Conservation (phyloP, 73 alveolate species). For the Tetrahymena borealis region DNA sequence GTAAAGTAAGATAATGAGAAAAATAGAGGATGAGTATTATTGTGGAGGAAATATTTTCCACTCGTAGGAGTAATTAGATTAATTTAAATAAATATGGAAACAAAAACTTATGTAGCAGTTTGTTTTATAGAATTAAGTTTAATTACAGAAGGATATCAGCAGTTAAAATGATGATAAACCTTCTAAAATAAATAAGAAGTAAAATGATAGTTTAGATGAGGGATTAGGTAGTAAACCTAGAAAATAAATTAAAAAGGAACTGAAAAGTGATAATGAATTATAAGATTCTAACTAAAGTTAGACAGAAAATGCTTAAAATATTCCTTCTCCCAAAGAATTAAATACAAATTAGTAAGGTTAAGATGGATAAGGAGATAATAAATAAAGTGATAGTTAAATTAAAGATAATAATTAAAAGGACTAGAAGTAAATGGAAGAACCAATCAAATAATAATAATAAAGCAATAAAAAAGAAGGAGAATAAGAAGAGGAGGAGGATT, state of each 20-base stretch:
- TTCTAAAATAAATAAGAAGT: not conserved
- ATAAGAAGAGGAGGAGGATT: not conserved
- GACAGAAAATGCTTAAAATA: not conserved
- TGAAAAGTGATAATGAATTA: not conserved
- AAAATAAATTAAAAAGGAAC: not conserved
- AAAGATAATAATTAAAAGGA: too few relatives aligned
- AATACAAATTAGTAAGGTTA: too few relatives aligned
- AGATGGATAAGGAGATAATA: too few relatives aligned
- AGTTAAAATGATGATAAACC: not conserved
- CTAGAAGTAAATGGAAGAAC: not conserved
- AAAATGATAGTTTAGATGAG: not conserved
- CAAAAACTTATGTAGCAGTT: not conserved
- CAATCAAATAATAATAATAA: not conserved
- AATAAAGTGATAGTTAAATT: too few relatives aligned
- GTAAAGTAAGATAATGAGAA: not conserved
- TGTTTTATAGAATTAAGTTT: not conserved
- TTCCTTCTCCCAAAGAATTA: not conserved
- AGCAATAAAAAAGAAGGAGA: not conserved
- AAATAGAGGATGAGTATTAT: not conserved
- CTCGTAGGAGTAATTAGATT: not conserved
- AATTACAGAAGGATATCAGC: not conserved
- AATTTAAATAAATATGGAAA: not conserved
- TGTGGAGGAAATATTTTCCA: not conserved
- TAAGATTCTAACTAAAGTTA: not conserved
- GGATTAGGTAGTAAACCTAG: not conserved